A percentile compares a stretch with the other conserved stretches of the same genome.
Evolutionary conservation across 306 rosid species (phyloP).

Genomic region (Nissolia schottii): DNA sequence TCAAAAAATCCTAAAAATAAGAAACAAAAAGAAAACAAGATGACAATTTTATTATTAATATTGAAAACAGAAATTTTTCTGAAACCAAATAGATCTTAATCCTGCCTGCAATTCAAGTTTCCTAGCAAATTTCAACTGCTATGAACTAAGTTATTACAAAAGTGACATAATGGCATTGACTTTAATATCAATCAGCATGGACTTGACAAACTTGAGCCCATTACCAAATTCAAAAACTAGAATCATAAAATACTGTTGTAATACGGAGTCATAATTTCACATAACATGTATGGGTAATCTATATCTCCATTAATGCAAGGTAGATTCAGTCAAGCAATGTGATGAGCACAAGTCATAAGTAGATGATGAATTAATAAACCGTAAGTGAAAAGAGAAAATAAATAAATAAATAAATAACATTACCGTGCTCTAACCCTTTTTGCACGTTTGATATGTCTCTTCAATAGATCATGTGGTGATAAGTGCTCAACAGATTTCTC

Average conservation of each 20-base stretch:
- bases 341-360: neutral
- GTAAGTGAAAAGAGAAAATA: no score
- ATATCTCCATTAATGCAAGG: neutral
- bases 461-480: no score
- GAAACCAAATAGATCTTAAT: no score
- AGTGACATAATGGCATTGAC: neutral
- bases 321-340: neutral
- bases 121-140: neutral
- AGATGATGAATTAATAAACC: constrained; percentile 6
- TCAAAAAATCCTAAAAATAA: no score
- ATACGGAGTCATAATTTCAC: neutral
- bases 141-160: neutral
- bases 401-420: no score
- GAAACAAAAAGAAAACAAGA: no score
- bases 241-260: neutral
- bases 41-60: no score
- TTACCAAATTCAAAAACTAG: neutral
- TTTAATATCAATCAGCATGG: neutral
- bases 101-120: neutral
- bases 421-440: no score
- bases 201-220: neutral
- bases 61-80: no score
- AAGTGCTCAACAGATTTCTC: no score
- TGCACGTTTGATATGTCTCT: no score
- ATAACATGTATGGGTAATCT: neutral